Conservation (phyloP, 2,329 filamentous ascomycete species). For the Penicillium palitans region DNA sequence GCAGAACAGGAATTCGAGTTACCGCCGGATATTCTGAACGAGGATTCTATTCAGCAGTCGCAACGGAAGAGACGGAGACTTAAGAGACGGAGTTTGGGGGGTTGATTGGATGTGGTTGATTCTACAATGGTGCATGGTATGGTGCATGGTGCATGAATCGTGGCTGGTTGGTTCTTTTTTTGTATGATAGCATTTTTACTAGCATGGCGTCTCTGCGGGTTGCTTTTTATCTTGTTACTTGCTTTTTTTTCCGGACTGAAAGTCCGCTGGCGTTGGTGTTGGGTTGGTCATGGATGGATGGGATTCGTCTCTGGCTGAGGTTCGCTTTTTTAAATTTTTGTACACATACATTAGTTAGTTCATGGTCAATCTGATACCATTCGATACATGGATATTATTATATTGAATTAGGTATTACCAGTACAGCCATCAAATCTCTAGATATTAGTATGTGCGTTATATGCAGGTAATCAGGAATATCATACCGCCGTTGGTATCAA, state of each 20-base stretch:
- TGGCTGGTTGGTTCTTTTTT: background rate
- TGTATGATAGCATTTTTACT: constrained; percentile 24
- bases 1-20: constrained; percentile 71
- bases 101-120: background rate
- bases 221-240: background rate
- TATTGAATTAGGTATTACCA: background rate
- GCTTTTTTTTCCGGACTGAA: background rate
- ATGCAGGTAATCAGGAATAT: background rate
- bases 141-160: background rate
- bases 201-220: constrained; percentile 11
- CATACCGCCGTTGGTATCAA: background rate
- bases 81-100: constrained; percentile 33
- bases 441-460: background rate
- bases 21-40: constrained; percentile 59
- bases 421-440: background rate
- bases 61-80: constrained; percentile 41
- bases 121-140: background rate
- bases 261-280: background rate
- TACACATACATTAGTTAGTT: background rate
- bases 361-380: background rate
- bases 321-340: background rate
- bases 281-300: background rate
- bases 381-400: background rate
- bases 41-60: constrained; percentile 44
- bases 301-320: background rate